Evolutionary conservation across 129 eudicot genomes (phyloP), one percentile per base, ranked within the genome.

Genomic region (Saposhnikovia divaricata): DNA sequence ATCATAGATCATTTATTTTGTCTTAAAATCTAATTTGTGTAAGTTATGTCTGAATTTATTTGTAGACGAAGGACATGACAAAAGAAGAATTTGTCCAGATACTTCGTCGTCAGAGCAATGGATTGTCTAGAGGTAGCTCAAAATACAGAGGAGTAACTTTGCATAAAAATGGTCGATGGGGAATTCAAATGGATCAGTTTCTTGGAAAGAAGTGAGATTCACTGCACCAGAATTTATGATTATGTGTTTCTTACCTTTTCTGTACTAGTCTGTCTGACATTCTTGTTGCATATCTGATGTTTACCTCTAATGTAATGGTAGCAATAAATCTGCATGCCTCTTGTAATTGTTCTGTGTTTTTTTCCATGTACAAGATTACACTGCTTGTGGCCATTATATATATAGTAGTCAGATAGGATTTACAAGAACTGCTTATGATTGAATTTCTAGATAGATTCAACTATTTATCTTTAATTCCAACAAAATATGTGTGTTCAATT

Each of bases 141-240:
- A 92, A 92, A 51, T 92, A 89, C 78, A 85, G 97, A 85, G 97
- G 97, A 48, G 97, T 92, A n/a, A 89, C 97, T 2, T 66, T 92
- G 61, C 97, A 90, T 74, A 92, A 92, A 84, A 88, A 92, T 79
- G 97, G 97, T 80, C 79, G 95, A 88, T 92, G 97, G 97, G 97
- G 88, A 85, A 95, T 96, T 73, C 87, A 95, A 65, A 92, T 88
- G 95, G 97, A 95, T 48, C 97, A 92, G 81, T 86, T 92, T 21
- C 85, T 90, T 43, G 95, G 97, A 81, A 92, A 92, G 81, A 90
- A 90, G 97, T 92, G 79, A 89, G 92, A 57, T 43, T 65, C 34
- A n/a, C 16, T 61, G 37, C 69, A n/a, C n/a, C 14, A n/a, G 25
- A 61, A 59, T 9, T 61, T n/a, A 9, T 61, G 23, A 25, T 11